Evolutionary conservation across 805 yeast genomes (phyloP), one percentile per base, ranked within the genome.

Genomic region (Ogataea populi-albae): DNA sequence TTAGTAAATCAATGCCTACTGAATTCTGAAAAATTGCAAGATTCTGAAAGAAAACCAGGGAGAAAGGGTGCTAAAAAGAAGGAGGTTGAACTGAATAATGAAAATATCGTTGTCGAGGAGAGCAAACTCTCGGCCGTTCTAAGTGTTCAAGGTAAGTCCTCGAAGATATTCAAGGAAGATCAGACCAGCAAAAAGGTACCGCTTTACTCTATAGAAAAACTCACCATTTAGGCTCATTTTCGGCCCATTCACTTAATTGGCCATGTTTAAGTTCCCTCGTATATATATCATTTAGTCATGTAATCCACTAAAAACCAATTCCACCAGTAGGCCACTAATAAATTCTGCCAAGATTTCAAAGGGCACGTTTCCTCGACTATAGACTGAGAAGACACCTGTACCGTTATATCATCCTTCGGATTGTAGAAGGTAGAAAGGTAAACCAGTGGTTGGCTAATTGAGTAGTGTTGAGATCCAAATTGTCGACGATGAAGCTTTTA

Each of bases 141-240:
- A 33, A 46, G 46, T 29, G 34, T 58, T 23, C 47, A 48, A 19
- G 47, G 47, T 19, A 50, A 40, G 34, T 40, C 38, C 11, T 39
- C 47, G 16, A 38, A 40, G 29, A 27, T 41, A 8, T 32, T 36
- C 52, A 54, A 43, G 54, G 57, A 58, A 41, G 65, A 56, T 23
- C 59, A 55, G 37, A 43, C 55, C 23, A 59, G 61, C n/a, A 61
- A 66, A 46, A 73, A 63, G 49, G 55, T 73, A n/a, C 78, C 81
- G n/a, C 51, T 62, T 5, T 77, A 77, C 46, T 71, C 80, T 4
- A 56, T 75, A 32, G 83, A 77, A 49, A 72, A 61, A 43, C 60
- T 75, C 48, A 55, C 58, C 5, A 57, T 69, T 37, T 69, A 46
- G 32, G n/a, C n/a, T n/a, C n/a, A n/a, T n/a, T n/a, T n/a, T n/a